Base-by-base conservation (phyloP, 306 rosid genomes). In the Heteromeles arbutifolia region DNA sequence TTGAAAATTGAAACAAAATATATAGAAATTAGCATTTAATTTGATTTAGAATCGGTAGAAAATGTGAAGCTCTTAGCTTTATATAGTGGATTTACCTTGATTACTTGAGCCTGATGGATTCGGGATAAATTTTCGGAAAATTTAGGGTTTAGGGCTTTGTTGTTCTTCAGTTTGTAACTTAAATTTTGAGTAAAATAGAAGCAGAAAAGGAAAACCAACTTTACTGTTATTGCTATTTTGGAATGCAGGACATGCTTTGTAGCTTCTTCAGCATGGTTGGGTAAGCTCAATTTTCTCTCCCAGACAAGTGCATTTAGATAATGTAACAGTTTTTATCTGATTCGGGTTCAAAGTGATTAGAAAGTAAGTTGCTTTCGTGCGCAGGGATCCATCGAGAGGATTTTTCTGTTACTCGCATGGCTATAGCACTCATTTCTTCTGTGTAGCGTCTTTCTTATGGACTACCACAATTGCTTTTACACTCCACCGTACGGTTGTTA, bases 391-490 rank as follows among this genome's bases (percentile, higher is more conserved):
- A 21, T 87, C 98, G 53, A 85, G 86, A 77, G 96, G 92, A 70
- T 92, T 96, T 77, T 86, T 89, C 76, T 96, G 99, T 81, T 90
- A 86, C 85, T 88, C 91, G 80, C 96, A 92, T 81, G 97, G 97
- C 68, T 96, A 92, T 62, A 90, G 86, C 80, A 84, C 98, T 14
- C 99, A 96, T 92, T 90, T 96, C 87, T 96, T 96, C 76, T 90
- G 93, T 61, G 99, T 96, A 82, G 98, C 99, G 50, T 96, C 99
- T 72, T 96, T 96, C 90, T 85, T 96, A 21, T 96, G 99, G 99
- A 96, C 99, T 57, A 96, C 99, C 43, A 89, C 97, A 11, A 96
- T 96, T 76, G 96, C 99, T 56, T 96, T 96, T 78, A 96, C 99
- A 78, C 93, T 96, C 26, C 99, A 96, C 81, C 98, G 99, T 25